phyloP scores from a whole-genome alignment of 179 eudicot genomes.

The Beta macrorhiza region DNA sequence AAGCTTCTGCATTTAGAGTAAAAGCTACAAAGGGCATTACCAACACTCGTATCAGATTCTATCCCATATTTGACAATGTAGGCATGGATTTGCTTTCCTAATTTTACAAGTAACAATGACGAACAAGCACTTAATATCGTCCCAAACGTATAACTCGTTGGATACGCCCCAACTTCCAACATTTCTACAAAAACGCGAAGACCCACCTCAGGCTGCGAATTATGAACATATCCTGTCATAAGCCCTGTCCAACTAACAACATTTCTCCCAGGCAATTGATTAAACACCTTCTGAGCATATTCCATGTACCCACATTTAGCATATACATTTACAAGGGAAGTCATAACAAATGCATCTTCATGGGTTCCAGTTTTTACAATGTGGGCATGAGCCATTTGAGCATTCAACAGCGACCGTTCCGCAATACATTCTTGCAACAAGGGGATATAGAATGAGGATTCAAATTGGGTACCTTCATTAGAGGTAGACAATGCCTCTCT shows the following conservation, averaged over 20 bases:
- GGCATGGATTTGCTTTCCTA: slow-evolving; percentile 70
- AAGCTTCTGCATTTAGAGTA: slow-evolving; percentile 55
- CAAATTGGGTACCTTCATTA: slow-evolving; percentile 41
- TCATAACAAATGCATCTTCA: slow-evolving; percentile 55
- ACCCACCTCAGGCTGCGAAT: slow-evolving; percentile 51
- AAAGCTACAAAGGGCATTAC: slow-evolving; percentile 62
- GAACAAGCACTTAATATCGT: slow-evolving; percentile 56
- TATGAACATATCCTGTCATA: slow-evolving; percentile 68
- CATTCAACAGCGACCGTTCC: slow-evolving; percentile 40
- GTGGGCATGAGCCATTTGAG: slow-evolving; percentile 54
- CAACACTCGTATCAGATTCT: slow-evolving; percentile 53
- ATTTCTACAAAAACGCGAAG: slow-evolving; percentile 46
- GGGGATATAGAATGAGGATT: slow-evolving; percentile 51
- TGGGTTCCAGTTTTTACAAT: slow-evolving; percentile 57
- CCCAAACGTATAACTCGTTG: slow-evolving; percentile 60
- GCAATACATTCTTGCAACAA: slow-evolving; percentile 59
- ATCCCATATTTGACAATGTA: slow-evolving; percentile 53
- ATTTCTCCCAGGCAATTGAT: slow-evolving; percentile 51
- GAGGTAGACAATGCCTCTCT: slow-evolving; percentile 38
- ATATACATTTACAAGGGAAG: slow-evolving; percentile 61
- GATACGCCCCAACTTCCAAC: slow-evolving; percentile 58
- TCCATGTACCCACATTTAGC: slow-evolving; percentile 64
- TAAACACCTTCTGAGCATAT: slow-evolving; percentile 57
- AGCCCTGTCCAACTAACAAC: slow-evolving; percentile 75
- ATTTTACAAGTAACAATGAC: slow-evolving; percentile 37